Conservation (phyloP, 306 rosid species). For the Cercis canadensis region DNA sequence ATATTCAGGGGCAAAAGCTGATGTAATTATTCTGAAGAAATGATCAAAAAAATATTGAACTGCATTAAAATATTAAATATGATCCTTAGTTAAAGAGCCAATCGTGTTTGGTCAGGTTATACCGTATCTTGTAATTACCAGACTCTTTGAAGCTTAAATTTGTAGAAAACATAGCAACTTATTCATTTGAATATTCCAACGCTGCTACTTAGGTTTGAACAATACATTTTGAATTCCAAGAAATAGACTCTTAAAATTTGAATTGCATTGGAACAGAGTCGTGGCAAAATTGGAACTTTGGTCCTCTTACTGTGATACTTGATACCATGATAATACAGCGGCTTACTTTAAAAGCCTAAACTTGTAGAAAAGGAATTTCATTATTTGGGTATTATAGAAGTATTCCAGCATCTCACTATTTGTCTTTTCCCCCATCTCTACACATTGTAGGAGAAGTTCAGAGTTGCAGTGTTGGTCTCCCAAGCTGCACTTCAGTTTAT, state of each 20-base stretch:
- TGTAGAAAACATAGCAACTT: too few relatives aligned
- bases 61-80: neutral
- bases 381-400: slow-evolving; percentile 11
- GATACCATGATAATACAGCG: neutral
- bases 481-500: slow-evolving; percentile 99
- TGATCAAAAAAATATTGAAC: neutral
- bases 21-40: slow-evolving; percentile 11
- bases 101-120: too few relatives aligned
- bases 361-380: slow-evolving; percentile 7
- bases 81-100: slow-evolving; percentile 12
- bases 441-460: slow-evolving; percentile 83
- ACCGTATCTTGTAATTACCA: too few relatives aligned
- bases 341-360: slow-evolving; percentile 20
- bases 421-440: slow-evolving; percentile 17
- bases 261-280: neutral
- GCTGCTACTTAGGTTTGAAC: slow-evolving; percentile 27
- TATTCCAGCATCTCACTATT: slow-evolving; percentile 7
- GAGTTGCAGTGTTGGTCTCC: slow-evolving; percentile 98
- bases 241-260: slow-evolving; percentile 21
- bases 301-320: neutral
- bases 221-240: slow-evolving; percentile 21
- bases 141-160: neutral
- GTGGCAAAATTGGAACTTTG: slow-evolving; percentile 26
- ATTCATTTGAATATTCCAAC: slow-evolving; percentile 19
- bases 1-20: neutral